Base-by-base conservation (phyloP, 148 eudicot species). In the Nepenthes mirabilis region DNA sequence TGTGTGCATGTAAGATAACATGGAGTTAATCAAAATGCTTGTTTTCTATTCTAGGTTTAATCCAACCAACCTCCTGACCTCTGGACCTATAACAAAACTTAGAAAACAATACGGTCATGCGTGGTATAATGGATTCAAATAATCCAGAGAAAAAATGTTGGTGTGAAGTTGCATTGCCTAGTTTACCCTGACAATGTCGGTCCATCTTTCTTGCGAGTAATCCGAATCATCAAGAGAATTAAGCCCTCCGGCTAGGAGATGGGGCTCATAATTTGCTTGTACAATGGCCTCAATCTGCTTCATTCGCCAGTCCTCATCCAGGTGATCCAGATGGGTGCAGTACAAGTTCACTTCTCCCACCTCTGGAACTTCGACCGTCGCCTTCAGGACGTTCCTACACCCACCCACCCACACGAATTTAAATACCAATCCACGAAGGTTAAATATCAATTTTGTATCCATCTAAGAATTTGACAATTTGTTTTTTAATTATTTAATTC, bases 161-260 rank as follows among this genome's bases (percentile, higher is more conserved):
- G 48, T 48, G 36, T 14, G 6, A 33, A 14, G 51, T 23, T 23
- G 23, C 23, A 23, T 40, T 47, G 1, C 52, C 7, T 34, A 49
- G 7, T 14, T 2, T 53, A 93, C 99, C 91, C 89, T 86, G 0
- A 88, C 77, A 68, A 93, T 93, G 63, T 93, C 96, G 5, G 85
- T 88, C 98, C 98, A 93, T 93, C 96, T 86, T 52, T 93, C 95
- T 2, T 74, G 61, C 1, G 98, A 93, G 71, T 93, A 93, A 80
- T 93, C 98, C 2, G 87, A 74, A 60, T 80, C 83, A 36, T 88
- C 95, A 1, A 93, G 81, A 34, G 98, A 86, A 71, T 88, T 93
- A 43, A 93, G 88, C 32, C 98, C 98, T 65, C 98, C 98, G 1
- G 88, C 96, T 65, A 93, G 47, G 71, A 93, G 86, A 69, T 88